Percentiles rank a stretch among this genome's conserved stretches.
Conservation (phyloP, 2,329 filamentous ascomycete genomes). For the Aspergillus fructus region DNA sequence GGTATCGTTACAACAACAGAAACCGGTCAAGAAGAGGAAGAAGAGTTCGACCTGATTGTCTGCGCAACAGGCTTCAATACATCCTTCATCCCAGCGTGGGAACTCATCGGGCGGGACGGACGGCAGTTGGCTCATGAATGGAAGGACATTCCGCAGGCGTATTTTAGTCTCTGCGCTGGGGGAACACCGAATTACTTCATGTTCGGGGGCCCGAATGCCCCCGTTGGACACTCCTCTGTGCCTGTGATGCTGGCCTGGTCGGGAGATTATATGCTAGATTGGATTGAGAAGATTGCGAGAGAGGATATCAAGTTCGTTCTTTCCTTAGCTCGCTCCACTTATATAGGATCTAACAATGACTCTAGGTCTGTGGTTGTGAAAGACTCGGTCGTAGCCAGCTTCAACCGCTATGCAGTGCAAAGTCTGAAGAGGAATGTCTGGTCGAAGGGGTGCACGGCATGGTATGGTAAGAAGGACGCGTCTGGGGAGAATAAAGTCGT, state of each 20-base stretch:
- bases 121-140: slow-evolving; percentile 23
- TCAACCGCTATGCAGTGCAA: slow-evolving; percentile 23
- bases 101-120: slow-evolving; percentile 31
- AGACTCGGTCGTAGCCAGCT: slow-evolving; percentile 18
- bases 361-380: slow-evolving; percentile 16
- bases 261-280: slow-evolving; percentile 28
- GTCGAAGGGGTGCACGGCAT: slow-evolving; percentile 26
- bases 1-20: slow-evolving; percentile 23
- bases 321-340: background rate
- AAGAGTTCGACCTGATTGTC: slow-evolving; percentile 31
- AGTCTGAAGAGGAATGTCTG: slow-evolving; percentile 26
- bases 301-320: slow-evolving; percentile 17
- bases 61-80: slow-evolving; percentile 46
- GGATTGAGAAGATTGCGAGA: slow-evolving; percentile 26
- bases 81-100: slow-evolving; percentile 36
- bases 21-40: background rate
- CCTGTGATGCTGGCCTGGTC: slow-evolving; percentile 15
- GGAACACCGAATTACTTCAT: slow-evolving; percentile 32
- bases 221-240: slow-evolving; percentile 24
- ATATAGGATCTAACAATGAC: too few relatives aligned
- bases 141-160: slow-evolving; percentile 21
- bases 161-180: slow-evolving; percentile 22
- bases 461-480: slow-evolving; percentile 21
- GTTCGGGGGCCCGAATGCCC: slow-evolving; percentile 24
- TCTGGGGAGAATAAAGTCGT: slow-evolving; percentile 13